These are phyloP conservation scores for Starmerella davenportii DNA, from an alignment of 805 yeast species.

Conservation along the genomic window DNA sequence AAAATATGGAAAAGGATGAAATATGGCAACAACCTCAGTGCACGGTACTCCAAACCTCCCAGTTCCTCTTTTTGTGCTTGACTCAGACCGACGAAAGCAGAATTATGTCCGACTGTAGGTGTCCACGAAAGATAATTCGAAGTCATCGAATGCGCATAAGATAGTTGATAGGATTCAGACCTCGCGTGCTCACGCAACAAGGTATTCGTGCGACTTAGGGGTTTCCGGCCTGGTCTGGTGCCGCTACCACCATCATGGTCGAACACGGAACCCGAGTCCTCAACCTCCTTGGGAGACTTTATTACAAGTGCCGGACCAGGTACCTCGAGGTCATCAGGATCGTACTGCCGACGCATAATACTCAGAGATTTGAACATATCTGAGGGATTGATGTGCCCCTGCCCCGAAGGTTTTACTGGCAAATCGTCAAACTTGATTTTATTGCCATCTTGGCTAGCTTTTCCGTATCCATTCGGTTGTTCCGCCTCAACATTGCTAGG, in stretches of 20 bases:
- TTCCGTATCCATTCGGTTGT: no score
- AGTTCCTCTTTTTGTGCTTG: conserved; percentile 79
- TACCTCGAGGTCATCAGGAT: conserved; percentile 23
- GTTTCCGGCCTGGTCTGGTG: no score
- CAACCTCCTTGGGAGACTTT: conserved; percentile 60
- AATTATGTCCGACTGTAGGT: conserved; percentile 85
- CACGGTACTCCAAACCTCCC: conserved; percentile 94
- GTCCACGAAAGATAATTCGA: conserved; percentile 61
- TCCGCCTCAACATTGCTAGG: no score
- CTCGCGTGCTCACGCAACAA: no score
- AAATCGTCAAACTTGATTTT: conserved; percentile 39
- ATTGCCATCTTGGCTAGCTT: conserved; percentile 1
- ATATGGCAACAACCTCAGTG: conserved; percentile 51
- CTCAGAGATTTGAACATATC: conserved; percentile 74
- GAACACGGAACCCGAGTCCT: conserved; percentile 17
- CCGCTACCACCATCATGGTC: no score
- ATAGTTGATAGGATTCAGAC: no score
- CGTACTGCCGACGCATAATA: conserved; percentile 36
- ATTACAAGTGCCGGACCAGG: conserved; percentile 68
- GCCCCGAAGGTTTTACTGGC: conserved; percentile 28
- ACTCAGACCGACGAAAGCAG: conserved; percentile 67
- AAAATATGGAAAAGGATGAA: conserved; percentile 45
- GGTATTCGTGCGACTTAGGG: neutral
- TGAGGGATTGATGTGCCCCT: conserved; percentile 35
- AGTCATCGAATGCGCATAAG: conserved; percentile 19